Base-by-base conservation (phyloP, 2,329 filamentous ascomycete species). In the Cytospora chrysosperma region DNA sequence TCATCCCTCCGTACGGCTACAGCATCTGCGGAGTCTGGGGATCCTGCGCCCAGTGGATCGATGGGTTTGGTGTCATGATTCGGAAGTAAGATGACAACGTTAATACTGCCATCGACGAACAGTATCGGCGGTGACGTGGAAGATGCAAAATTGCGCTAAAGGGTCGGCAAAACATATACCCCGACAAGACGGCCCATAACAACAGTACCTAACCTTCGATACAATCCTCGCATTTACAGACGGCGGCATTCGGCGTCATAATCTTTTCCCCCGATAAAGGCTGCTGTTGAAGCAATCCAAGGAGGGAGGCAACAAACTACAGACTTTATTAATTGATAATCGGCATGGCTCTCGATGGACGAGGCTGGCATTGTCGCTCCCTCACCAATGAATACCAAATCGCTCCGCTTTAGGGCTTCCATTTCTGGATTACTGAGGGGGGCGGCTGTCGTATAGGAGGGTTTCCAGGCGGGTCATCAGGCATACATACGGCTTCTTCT, bases 1-100 rank as follows among this genome's bases (percentile, higher is more conserved):
- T 99, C 65, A 91, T 98, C 69, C 92, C 94, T 58, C 95, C 95
- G 13, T 84, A 90, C 69, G 94, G 94, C 56, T 97, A 95, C 77
- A 91, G 83, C 68, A 89, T 98, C 72, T 93, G 91, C 66, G 95
- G 95, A 64, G 83, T 98, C 67, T 90, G 91, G 13, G 95, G 95
- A 62, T 91, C 90, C 58, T 91, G 88, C 71, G 92, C 83, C 43
- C 74, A 84, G 56, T 96, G 92, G 92, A 79, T 97, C 26, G 92
- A 97, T 74, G 90, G 91, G 4, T 92, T 97, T 74, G 89, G 91
- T 10, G 81, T 97, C 62, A 87, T 98, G 70, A 65, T 67, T 26
- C 49, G 59, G 37, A 65, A 67, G 56, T 67, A 56, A 55, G 17
- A 53, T 28, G 40, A 17, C 26, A 24, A 24, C 50, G n/a, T 10